Base-by-base conservation (phyloP, 2,329 filamentous ascomycete genomes). In the Cyphellophora attinorum region DNA sequence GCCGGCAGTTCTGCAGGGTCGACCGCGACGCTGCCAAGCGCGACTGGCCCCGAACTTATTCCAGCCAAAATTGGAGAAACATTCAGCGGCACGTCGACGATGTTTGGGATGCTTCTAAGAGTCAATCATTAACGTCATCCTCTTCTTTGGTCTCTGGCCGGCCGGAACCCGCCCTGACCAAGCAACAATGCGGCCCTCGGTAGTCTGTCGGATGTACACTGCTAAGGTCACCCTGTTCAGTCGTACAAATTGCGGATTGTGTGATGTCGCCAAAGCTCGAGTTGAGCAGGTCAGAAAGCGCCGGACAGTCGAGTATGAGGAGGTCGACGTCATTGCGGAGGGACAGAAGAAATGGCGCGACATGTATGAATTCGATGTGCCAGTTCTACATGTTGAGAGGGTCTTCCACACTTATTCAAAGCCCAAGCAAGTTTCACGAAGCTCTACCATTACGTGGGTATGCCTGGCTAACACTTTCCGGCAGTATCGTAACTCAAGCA, bases 291-390 rank as follows among this genome's bases (percentile, higher is more conserved):
- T 78, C 14, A 67, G 64, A 45, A 64, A 70, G 39, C 62, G 61
- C 27, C 60, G 66, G 27, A 61, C 64, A 2, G 70, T 78, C 44
- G 62, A 68, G 37, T 34, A 44, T 29, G 78, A 76, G 50, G 73
- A 79, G 52, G 57, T 76, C 39, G 67, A 79, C 47, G 71, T 79
- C 34, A 74, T 76, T 67, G 60, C 59, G 3, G 53, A 61, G 0
- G 61, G 56, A 3, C 66, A 76, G 33, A 59, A 69, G 41, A 55
- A 62, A 32, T 79, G 75, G 75, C 77, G 67, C 47, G 58, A 65
- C 38, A 54, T 74, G 11, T 79, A 79, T 47, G 74, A 78, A 31
- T 77, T 77, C 40, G 75, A 79, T 47, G 74, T 74, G 3, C 75
- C 75, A 1, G 75, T 79, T 41, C 61, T 79, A 18, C 75, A 79